phyloP scores from a whole-genome alignment of 495 filamentous ascomycete genomes.

The Podospora conica region DNA sequence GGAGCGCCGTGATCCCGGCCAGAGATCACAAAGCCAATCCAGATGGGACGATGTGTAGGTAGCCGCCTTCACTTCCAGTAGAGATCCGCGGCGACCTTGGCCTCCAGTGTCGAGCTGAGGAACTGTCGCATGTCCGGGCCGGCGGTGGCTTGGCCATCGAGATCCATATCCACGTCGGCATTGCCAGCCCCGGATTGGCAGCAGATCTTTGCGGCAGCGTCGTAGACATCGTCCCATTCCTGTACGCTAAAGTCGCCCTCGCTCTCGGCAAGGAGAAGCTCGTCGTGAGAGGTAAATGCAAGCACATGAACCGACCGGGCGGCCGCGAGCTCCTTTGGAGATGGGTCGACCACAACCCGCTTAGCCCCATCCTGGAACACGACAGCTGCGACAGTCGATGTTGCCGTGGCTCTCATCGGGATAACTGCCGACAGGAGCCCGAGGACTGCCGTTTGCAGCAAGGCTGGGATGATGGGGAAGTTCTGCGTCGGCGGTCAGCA shows the following conservation, averaged over 20 bases:
- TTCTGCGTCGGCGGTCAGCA: conserved; percentile 44
- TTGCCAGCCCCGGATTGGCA: conserved; percentile 37
- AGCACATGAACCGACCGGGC: conserved; percentile 70
- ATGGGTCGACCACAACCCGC: conserved; percentile 49
- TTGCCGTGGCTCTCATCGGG: conserved; percentile 64
- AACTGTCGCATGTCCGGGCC: conserved; percentile 50
- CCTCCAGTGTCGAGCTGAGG: conserved; percentile 57
- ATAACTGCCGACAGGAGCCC: conserved; percentile 72
- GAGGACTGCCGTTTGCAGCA: conserved; percentile 66
- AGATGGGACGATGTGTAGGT: not conserved
- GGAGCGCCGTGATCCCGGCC: not conserved
- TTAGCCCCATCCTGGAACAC: conserved; percentile 39
- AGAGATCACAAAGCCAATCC: not conserved
- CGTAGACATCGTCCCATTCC: conserved; percentile 67
- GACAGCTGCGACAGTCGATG: conserved; percentile 57
- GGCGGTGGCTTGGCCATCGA: conserved; percentile 34
- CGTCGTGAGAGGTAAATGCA: conserved; percentile 66
- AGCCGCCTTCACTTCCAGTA: conserved; percentile 49
- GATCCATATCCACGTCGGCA: conserved; percentile 43
- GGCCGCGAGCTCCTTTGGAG: conserved; percentile 45
- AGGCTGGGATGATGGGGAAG: conserved; percentile 64
- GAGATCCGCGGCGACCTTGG: conserved; percentile 51
- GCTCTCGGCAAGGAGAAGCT: conserved; percentile 73
- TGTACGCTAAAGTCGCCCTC: conserved; percentile 71
- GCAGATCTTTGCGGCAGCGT: conserved; percentile 59